Evolutionary conservation across 495 filamentous ascomycete genomes (phyloP), one percentile per base, ranked within the genome.

Genomic region (Lasiosphaeria hispida): DNA sequence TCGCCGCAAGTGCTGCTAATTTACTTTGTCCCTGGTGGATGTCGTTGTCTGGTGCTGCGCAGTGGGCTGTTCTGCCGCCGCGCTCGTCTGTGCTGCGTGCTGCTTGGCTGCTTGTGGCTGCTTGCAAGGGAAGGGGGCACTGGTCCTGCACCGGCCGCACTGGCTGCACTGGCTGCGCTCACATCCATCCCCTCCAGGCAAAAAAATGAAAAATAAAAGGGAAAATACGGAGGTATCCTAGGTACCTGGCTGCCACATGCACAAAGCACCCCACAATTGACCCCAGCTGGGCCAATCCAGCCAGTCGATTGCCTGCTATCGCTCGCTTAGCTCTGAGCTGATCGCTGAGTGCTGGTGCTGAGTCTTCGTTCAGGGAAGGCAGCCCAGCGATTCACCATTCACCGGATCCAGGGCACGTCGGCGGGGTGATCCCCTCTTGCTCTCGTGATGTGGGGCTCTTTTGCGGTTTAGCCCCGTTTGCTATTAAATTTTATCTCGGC

Each of bases 1-100:
- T 69, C 64, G 67, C 67, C 64, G 67, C 67, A 65, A 70, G 65
- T 70, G 63, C 62, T 70, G 64, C 62, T 70, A 63, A 65, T 70
- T 68, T 68, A 65, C 65, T 70, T 67, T 70, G 62, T 67, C 65
- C 67, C 65, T 68, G 62, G 67, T 68, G 62, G 67, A 67, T 63
- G 67, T 70, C 67, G 67, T 68, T 64, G 66, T 69, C 63, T 69
- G 63, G 66, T 65, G 61, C 61, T 45, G 63, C 62, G 66, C 66
- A 59, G 63, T 64, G 62, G 60, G 61, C 56, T 55, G 57, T 59
- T 59, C 56, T 63, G 62, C 65, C 59, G 62, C 55, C 57, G 57
- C 57, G 23, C 23, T 30, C 23, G 23, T 30, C 23, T 30, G 23
- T 30, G 23, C 23, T 30, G 23, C 23, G 23, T 30, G n/a, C n/a